Evolutionary conservation across 768 basidiomycete genomes (phyloP).

Genomic region (Tricholomella constricta): DNA sequence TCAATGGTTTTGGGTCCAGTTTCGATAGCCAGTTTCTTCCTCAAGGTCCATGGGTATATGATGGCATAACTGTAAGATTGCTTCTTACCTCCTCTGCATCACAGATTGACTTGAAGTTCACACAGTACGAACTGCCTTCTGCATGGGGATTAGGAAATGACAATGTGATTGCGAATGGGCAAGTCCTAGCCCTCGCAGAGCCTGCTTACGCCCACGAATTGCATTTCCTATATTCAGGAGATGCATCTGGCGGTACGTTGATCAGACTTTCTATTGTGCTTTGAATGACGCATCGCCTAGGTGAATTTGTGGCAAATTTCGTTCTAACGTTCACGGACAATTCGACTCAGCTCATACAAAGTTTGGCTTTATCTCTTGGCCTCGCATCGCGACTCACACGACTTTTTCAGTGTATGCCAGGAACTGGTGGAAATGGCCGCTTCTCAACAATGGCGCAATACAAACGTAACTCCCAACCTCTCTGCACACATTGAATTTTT

Average conservation of each 20-base stretch:
- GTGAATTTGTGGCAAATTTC: constrained; percentile 36
- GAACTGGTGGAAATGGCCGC: constrained; percentile 46
- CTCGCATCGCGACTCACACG: background rate
- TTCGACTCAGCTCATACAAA: constrained; percentile 32
- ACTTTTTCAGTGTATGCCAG: constrained; percentile 39
- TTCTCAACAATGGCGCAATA: constrained; percentile 44
- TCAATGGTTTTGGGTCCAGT: constrained; percentile 40
- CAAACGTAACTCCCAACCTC: constrained; percentile 34
- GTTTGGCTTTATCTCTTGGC: constrained; percentile 19
- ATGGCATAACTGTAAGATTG: constrained; percentile 38
- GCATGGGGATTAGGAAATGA: constrained; percentile 43
- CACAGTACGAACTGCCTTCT: constrained; percentile 44
- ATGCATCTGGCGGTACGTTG: constrained; percentile 33
- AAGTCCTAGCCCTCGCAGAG: constrained; percentile 35
- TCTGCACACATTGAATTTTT: background rate
- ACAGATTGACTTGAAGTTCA: background rate
- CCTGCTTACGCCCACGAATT: constrained; percentile 46
- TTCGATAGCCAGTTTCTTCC: constrained; percentile 44
- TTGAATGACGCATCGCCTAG: background rate
- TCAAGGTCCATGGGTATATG: constrained; percentile 35
- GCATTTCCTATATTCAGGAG: constrained; percentile 50
- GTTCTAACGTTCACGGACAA: constrained; percentile 38
- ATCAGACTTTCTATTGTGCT: background rate
- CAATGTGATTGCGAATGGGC: constrained; percentile 47
- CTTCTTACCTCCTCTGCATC: no score